Evolutionary conservation across 176 grass and related monocot genomes (phyloP).

Genomic region (Bolboschoenus planiculmis): DNA sequence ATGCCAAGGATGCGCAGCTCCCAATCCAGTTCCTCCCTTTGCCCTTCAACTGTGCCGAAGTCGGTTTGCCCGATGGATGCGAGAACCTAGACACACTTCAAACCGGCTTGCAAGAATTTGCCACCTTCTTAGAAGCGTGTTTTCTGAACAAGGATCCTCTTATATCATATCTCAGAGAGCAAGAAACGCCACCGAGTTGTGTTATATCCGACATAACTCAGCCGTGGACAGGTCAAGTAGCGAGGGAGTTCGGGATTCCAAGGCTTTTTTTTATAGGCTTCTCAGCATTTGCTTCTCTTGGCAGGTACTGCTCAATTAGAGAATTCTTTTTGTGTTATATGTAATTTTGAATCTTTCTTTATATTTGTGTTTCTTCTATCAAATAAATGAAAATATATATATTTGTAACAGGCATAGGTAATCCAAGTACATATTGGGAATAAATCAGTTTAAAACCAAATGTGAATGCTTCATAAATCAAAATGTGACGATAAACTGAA

Average conservation of each 20-base stretch:
- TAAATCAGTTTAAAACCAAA: not conserved
- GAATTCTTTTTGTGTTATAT: not conserved
- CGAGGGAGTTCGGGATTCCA: slow-evolving; percentile 21
- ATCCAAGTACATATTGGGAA: not conserved
- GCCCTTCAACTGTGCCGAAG: slow-evolving; percentile 16
- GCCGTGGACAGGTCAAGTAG: slow-evolving; percentile 23
- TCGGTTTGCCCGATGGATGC: slow-evolving; percentile 12
- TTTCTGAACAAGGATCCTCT: slow-evolving; percentile 18
- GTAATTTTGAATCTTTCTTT: not conserved
- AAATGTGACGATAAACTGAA: not conserved
- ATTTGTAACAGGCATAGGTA: not conserved
- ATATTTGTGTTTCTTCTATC: not conserved
- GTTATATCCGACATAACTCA: slow-evolving; percentile 21
- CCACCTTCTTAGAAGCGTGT: slow-evolving; percentile 5
- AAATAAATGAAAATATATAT: not conserved
- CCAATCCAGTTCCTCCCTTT: slow-evolving; percentile 7
- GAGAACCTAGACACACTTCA: slow-evolving; percentile 28
- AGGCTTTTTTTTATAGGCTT: slow-evolving; percentile 18
- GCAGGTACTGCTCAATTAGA: not conserved
- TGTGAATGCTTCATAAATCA: not conserved
- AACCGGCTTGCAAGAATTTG: not conserved
- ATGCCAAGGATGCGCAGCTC: not conserved
- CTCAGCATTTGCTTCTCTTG: slow-evolving; percentile 21
- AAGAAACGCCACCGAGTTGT: slow-evolving; percentile 11
- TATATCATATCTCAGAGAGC: slow-evolving; percentile 14